Conservation (phyloP, 176 grass and related monocot species). For the Ensete ventricosum region DNA sequence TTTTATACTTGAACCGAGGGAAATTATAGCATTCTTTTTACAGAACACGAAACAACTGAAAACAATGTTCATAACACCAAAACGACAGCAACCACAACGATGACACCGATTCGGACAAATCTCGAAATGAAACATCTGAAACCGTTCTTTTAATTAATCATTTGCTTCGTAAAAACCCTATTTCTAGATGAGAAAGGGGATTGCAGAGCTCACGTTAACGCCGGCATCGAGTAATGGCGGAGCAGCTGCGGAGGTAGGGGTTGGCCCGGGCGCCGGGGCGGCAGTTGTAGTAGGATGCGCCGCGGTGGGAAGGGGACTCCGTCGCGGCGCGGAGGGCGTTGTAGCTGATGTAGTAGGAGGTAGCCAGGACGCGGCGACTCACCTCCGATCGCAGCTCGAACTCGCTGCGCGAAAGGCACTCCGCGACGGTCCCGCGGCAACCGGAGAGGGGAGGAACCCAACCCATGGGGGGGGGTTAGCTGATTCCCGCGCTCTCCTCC, state of each 20-base stretch:
- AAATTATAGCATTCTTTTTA: too few species aligned
- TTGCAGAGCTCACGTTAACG: background rate
- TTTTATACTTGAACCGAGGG: too few species aligned
- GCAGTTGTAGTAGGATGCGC: conserved; percentile 1
- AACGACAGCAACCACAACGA: too few species aligned
- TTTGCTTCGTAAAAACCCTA: too few species aligned
- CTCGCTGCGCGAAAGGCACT: background rate
- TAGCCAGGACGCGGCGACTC: background rate
- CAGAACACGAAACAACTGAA: too few species aligned
- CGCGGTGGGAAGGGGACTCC: background rate
- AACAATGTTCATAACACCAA: too few species aligned
- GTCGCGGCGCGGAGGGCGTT: background rate
- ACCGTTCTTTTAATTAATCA: too few species aligned
- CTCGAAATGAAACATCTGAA: too few species aligned
- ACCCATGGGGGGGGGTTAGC: background rate
- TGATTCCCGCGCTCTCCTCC: background rate
- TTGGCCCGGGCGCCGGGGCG: background rate
- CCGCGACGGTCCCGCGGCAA: background rate
- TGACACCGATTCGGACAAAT: too few species aligned
- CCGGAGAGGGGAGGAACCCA: background rate
- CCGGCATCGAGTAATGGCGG: background rate
- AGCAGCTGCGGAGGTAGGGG: background rate
- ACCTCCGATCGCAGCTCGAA: background rate
- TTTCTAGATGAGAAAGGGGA: too few species aligned
- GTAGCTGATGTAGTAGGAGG: background rate